phyloP scores from a whole-genome alignment of 352 stramenopile species.

The Plasmopara viticola region DNA sequence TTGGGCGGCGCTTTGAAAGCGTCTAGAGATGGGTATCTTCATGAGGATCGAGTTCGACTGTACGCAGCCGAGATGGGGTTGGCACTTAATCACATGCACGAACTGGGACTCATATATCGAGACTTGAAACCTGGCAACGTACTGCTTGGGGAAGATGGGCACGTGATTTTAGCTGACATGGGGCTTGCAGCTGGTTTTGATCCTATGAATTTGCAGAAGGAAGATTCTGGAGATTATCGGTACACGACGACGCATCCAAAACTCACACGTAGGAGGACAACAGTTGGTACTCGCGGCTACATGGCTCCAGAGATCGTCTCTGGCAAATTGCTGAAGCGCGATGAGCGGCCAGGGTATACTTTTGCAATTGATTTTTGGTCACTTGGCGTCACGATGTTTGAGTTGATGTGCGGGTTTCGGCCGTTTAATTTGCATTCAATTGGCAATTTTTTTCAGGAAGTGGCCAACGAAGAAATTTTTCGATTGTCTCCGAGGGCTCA shows the following conservation, averaged over 20 bases:
- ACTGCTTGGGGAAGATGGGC: slow-evolving; percentile 80
- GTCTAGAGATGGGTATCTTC: slow-evolving; percentile 63
- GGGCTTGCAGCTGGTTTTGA: slow-evolving; percentile 70
- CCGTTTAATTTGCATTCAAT: slow-evolving; percentile 70
- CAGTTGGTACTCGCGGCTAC: slow-evolving; percentile 85
- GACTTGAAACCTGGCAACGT: slow-evolving; percentile 89
- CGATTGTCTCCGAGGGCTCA: slow-evolving; percentile 61
- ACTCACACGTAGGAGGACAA: slow-evolving; percentile 66
- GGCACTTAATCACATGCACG: slow-evolving; percentile 84
- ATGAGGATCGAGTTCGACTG: slow-evolving; percentile 65
- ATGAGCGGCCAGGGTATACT: slow-evolving; percentile 74
- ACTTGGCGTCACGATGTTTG: slow-evolving; percentile 82
- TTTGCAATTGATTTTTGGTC: slow-evolving; percentile 77
- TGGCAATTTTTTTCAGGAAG: slow-evolving; percentile 71
- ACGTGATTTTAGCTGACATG: slow-evolving; percentile 88
- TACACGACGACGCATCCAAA: slow-evolving; percentile 53
- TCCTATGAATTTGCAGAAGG: slow-evolving; percentile 42
- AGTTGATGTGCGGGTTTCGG: slow-evolving; percentile 84
- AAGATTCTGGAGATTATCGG: slow-evolving; percentile 34
- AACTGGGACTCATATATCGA: slow-evolving; percentile 81
- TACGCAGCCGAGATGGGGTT: slow-evolving; percentile 84
- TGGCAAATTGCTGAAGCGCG: slow-evolving; percentile 72
- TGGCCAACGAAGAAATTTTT: slow-evolving; percentile 76
- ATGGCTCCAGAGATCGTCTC: slow-evolving; percentile 90
- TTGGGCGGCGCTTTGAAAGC: slow-evolving; percentile 69